These are phyloP conservation scores for Colletotrichum neosansevieriae DNA, from an alignment of 2,329 filamentous ascomycete genomes.

Conservation along the genomic window DNA sequence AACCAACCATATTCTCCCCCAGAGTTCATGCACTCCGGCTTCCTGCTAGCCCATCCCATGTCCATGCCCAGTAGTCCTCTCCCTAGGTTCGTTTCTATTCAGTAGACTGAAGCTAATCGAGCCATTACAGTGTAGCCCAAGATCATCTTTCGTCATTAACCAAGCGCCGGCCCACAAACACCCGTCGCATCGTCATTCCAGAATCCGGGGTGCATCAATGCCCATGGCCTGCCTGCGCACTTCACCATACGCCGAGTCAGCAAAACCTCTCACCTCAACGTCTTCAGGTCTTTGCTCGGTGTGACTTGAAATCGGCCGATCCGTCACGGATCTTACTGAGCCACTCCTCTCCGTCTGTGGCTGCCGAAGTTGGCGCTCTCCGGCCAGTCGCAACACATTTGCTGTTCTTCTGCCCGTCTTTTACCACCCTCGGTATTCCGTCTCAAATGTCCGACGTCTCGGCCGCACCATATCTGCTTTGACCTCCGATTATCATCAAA, in stretches of 20 bases:
- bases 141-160: conserved; percentile 20
- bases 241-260: not conserved
- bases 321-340: not conserved
- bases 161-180: conserved; percentile 9
- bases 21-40: conserved; percentile 28
- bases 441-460: conserved; percentile 29
- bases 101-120: conserved; percentile 25
- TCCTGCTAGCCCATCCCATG: not conserved
- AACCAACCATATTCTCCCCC: conserved; percentile 16
- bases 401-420: not conserved
- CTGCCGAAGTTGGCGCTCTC: not conserved
- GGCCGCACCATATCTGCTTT: conserved; percentile 9
- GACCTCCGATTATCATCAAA: conserved; percentile 8
- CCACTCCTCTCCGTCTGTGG: not conserved
- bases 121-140: not conserved
- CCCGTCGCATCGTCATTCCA: conserved; percentile 8
- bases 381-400: not conserved
- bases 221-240: not conserved
- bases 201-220: conserved; percentile 27
- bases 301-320: not conserved
- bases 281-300: not conserved
- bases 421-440: conserved; percentile 14
- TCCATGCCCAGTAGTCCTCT: too few species aligned
- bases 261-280: not conserved
- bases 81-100: not conserved